Evolutionary conservation across 768 basidiomycete genomes (phyloP), one percentile per base, ranked within the genome.

Genomic region (Suillus decipiens): DNA sequence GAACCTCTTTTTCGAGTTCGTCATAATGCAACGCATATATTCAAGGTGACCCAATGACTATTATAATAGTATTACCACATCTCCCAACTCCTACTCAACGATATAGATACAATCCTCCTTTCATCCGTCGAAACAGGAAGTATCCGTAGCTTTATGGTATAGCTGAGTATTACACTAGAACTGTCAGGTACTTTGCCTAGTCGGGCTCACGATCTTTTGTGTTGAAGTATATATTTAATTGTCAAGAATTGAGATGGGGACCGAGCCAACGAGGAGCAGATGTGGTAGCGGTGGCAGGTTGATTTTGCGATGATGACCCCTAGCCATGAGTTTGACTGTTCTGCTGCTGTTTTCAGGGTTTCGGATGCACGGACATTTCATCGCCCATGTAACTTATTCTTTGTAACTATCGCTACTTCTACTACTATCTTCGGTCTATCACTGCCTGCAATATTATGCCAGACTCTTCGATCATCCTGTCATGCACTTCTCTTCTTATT

Each of bases 1-100:
- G 79, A 22, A 61, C 68, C 39, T 64, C 68, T 24, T 66, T 42
- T 17, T 67, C 51, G 47, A 61, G 62, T 61, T 58, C 62, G 56
- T 62, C 54, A 39, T 57, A 39, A 47, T 60, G 45, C 45, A 14
- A 24, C 8, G 14, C 36, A 22, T 36, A n/a, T 34, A 2, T n/a
- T 34, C 19, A n/a, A 36, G 55, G 37, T 37, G 19, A 37, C 24
- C 19, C 17, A 28, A 22, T 14, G 15, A 55, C 22, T 55, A 28
- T 28, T 28, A 19, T 50, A 15, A 51, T 51, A 10, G 31, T 33
- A 19, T 28, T 19, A 57, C 55, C 37, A 57, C 10, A 39, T 39
- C 22, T 39, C 55, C 24, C 37, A 10, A 28, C 17, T 56, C 37
- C 34, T 56, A 39, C 37, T 39, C 37, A 19, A 22, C 37, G 37